Evolutionary conservation across 2,329 filamentous ascomycete species (phyloP).

Genomic region (Aspergillus transmontanensis): DNA sequence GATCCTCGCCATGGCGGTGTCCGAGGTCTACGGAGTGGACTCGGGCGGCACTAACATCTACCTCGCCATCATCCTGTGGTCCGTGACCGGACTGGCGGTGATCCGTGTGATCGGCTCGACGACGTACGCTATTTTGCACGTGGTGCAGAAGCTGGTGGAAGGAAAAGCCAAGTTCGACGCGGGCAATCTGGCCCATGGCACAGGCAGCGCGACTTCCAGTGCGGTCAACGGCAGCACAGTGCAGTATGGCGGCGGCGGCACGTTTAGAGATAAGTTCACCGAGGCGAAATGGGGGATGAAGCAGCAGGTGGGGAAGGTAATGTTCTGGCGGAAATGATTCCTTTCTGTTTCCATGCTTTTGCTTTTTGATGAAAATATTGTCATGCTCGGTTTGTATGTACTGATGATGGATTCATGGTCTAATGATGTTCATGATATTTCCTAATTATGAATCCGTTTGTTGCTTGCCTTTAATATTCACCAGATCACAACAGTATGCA

Average conservation of each 20-base stretch:
- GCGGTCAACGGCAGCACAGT: conserved; percentile 25
- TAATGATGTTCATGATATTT: conserved; percentile 10
- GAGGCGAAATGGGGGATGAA: conserved; percentile 40
- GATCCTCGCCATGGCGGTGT: conserved; percentile 89
- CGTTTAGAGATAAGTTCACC: conserved; percentile 37
- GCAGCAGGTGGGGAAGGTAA: conserved; percentile 35
- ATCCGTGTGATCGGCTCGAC: conserved; percentile 84
- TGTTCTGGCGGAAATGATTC: conserved; percentile 44
- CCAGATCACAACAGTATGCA: no score
- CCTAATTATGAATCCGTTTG: not conserved
- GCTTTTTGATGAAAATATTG: conserved; percentile 23
- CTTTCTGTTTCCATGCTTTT: not conserved
- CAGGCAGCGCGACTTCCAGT: conserved; percentile 23
- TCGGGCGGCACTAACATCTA: conserved; percentile 83
- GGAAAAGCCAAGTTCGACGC: conserved; percentile 68
- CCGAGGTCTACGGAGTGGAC: conserved; percentile 75
- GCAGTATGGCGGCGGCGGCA: conserved; percentile 36
- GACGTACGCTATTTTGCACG: conserved; percentile 80
- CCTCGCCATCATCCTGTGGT: conserved; percentile 90
- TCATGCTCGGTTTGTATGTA: conserved; percentile 21
- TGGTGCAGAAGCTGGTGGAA: conserved; percentile 82
- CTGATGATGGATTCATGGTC: conserved; percentile 17
- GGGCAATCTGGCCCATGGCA: conserved; percentile 35
- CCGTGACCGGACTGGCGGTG: conserved; percentile 79
- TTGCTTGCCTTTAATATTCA: not conserved